Percentiles rank a stretch among this genome's conserved stretches.
Conservation (phyloP, 1,284 basidiomycete species). For the Naganishia cerealis region DNA sequence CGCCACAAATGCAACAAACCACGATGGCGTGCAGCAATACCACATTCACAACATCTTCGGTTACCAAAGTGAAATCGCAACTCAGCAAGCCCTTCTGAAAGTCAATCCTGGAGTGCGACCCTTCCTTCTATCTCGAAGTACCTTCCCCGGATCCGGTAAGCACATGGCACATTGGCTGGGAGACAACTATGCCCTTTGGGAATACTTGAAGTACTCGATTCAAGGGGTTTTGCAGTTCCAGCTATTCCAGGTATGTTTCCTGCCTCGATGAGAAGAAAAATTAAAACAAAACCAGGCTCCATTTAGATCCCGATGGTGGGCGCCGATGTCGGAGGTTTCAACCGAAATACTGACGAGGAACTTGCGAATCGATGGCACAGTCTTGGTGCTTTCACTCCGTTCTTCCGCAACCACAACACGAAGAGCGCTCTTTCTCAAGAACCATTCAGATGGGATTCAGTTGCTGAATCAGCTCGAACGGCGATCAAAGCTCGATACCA, state of each 20-base stretch:
- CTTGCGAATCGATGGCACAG: constrained; percentile 80
- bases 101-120: constrained; percentile 63
- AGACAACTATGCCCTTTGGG: constrained; percentile 65
- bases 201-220: constrained; percentile 62
- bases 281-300: constrained; percentile 1
- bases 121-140: constrained; percentile 65
- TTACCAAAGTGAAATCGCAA: constrained; percentile 64
- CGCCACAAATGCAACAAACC: constrained; percentile 22
- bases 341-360: constrained; percentile 73
- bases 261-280: constrained; percentile 57
- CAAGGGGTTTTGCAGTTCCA: constrained; percentile 73
- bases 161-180: constrained; percentile 58
- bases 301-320: constrained; percentile 64
- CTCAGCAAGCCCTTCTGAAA: constrained; percentile 60
- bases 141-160: constrained; percentile 66
- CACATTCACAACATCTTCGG: constrained; percentile 64
- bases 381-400: constrained; percentile 61
- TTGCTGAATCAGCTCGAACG: constrained; percentile 68
- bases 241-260: constrained; percentile 71
- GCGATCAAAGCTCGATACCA: constrained; percentile 68
- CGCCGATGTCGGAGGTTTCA: constrained; percentile 64
- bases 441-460: constrained; percentile 72
- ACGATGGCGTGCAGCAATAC: constrained; percentile 29
- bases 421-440: constrained; percentile 58
- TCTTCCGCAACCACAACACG: constrained; percentile 50